Base-by-base conservation (phyloP, 176 grass and related monocot genomes). In the Musa schizocarpa region DNA sequence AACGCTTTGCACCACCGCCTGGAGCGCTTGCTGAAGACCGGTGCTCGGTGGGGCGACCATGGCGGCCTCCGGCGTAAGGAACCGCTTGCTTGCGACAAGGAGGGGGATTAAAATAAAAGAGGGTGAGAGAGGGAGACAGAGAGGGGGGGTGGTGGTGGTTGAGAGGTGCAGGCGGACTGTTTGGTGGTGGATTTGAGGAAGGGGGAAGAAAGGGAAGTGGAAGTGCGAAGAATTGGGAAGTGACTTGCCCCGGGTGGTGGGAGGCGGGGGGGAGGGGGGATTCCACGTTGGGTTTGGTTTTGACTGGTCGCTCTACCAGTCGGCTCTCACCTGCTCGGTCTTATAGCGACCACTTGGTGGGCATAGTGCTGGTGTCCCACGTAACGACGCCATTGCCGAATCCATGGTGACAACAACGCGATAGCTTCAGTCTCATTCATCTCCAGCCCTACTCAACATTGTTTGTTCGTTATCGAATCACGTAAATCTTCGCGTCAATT, bases 301-400 rank as follows among this genome's bases (percentile, higher is more conserved):
- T 96, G 92, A 96, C 92, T 55, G 92, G 92, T 91, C 70, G 86
- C 68, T 96, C 85, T 72, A 91, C 83, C 83, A 75, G 81, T 75
- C 83, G 63, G 85, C 78, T 57, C 77, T 14, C 9, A 77, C 73
- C 78, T 72, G 70, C 43, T 53, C 64, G 65, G 63, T 43, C 54
- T 48, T 11, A 25, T 24, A 9, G 8, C 22, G 54, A 17, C 72
- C 83, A 90, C 79, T 85, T 87, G 84, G 19, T 43, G 34, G 34
- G 34, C 34, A 27, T 0, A 27, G 1, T 2, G 26, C 26, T 27
- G 26, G 26, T 27, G 26, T 27, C 26, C 26, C 26, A 27, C 26
- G 34, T 43, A 43, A 43, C 4, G 34, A 5, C 34, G 34, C 34
- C 34, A 43, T 43, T 43, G 34, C 34, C 34, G 34, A 34, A 34